phyloP scores from a whole-genome alignment of 176 grass and related monocot genomes.

The Thinopyrum elongatum region DNA sequence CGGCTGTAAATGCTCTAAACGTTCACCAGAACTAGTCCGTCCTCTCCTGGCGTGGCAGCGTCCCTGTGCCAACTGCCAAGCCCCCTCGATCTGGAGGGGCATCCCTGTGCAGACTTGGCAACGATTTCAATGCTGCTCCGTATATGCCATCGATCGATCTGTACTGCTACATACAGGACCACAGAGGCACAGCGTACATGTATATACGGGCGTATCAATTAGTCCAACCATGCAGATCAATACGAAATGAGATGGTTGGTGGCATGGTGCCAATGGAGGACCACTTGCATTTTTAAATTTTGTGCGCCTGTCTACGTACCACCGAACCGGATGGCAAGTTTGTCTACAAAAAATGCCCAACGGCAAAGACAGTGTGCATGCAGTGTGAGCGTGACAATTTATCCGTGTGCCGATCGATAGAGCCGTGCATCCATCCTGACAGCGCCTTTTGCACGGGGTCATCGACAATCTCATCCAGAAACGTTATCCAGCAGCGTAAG shows the following conservation, averaged over 20 bases:
- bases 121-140: background rate
- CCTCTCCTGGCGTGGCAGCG: background rate
- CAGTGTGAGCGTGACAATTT: background rate
- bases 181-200: background rate
- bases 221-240: background rate
- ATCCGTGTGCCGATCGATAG: background rate
- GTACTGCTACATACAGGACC: background rate
- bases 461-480: background rate
- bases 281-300: background rate
- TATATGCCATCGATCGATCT: background rate
- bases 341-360: background rate
- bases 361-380: background rate
- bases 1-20: no score
- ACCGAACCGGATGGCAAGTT: background rate
- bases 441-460: background rate
- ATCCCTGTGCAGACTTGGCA: background rate
- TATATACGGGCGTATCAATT: background rate
- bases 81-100: background rate
- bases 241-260: background rate
- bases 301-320: background rate
- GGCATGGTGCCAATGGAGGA: background rate
- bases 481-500: no score
- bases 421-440: background rate
- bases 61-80: background rate
- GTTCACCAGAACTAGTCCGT: background rate